These are phyloP conservation scores for Salix caprea DNA, from an alignment of 345 rosid genomes.

Conservation along the genomic window DNA sequence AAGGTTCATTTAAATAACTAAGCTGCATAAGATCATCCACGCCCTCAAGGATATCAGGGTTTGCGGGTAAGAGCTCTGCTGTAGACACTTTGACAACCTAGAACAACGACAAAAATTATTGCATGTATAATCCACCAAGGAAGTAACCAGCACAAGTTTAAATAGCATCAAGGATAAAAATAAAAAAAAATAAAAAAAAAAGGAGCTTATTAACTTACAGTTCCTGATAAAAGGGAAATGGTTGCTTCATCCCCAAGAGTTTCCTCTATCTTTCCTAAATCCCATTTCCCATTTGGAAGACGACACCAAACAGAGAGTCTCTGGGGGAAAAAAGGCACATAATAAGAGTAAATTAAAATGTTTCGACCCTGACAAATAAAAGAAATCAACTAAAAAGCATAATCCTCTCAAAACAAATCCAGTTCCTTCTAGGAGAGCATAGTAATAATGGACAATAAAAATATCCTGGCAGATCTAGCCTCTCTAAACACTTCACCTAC, in stretches of 20 bases:
- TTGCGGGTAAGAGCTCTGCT: conserved; percentile 82
- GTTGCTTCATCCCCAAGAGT: conserved; percentile 58
- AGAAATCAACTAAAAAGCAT: neutral
- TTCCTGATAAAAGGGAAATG: conserved; percentile 58
- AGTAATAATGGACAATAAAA: neutral
- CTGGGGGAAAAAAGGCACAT: conserved; percentile 33
- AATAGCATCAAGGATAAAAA: neutral
- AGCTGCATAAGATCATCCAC: conserved; percentile 88
- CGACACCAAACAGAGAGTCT: conserved; percentile 86
- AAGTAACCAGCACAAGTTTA: conserved; percentile 14
- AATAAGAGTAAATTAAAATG: neutral
- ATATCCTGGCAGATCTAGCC: neutral
- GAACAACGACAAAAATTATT: conserved; percentile 14
- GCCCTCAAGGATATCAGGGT: conserved; percentile 83
- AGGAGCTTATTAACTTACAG: conserved; percentile 43
- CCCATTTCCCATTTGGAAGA: conserved; percentile 58
- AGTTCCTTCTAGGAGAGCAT: neutral
- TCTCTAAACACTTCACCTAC: neutral
- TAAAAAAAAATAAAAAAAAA: no score
- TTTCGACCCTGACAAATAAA: neutral
- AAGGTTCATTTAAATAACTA: conserved; percentile 92
- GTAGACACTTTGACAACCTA: conserved; percentile 75
- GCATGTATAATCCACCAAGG: conserved; percentile 20
- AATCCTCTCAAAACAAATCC: neutral
- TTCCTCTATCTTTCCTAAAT: conserved; percentile 68